Base-by-base conservation (phyloP, 176 grass and related monocot genomes). In the Miscanthus lutarioriparius region DNA sequence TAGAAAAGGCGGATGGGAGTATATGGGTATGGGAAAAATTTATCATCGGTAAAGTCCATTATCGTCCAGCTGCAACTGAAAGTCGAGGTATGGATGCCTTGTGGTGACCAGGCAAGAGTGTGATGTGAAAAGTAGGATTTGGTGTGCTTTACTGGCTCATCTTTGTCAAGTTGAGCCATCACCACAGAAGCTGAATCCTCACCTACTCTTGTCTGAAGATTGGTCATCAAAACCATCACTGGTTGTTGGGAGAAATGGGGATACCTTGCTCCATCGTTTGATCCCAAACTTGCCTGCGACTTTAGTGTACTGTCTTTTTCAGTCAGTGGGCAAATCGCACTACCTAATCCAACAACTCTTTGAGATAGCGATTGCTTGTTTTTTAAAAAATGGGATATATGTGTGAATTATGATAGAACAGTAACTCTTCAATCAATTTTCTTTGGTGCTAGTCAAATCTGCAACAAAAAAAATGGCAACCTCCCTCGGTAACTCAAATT, bases 141-240 rank as follows among this genome's bases (percentile, higher is more conserved):
- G 33, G 25, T 84, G 25, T 30, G 41, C 14, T 37, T 40, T 44
- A 15, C 80, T 67, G 7, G 56, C 14, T 67, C 45, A 32, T 40
- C 59, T 76, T 16, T 71, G 72, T 87, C 79, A 37, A 38, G 38
- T 75, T 23, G 58, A 75, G 38, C 58, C 39, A 4, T 19, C 40
- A 65, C 59, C 71, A 66, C 71, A 66, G 5, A 64, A 84, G 40
- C 37, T 11, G 26, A 64, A 83, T 62, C 26, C 53, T 74, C 38
- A 83, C 81, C 83, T 77, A 90, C 83, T 82, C 58, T 2, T 11
- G 5, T 51, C 64, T 37, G 19, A 36, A 67, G 28, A 80, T 48
- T 67, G 43, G 45, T 51, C 78, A 49, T 22, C 41, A n/a, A 61
- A 33, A 35, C 41, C 17, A 67, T 30, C 13, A 10, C 72, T 82